Base-by-base conservation (phyloP, 2,329 filamentous ascomycete species). In the Sclerotinia subarctica region DNA sequence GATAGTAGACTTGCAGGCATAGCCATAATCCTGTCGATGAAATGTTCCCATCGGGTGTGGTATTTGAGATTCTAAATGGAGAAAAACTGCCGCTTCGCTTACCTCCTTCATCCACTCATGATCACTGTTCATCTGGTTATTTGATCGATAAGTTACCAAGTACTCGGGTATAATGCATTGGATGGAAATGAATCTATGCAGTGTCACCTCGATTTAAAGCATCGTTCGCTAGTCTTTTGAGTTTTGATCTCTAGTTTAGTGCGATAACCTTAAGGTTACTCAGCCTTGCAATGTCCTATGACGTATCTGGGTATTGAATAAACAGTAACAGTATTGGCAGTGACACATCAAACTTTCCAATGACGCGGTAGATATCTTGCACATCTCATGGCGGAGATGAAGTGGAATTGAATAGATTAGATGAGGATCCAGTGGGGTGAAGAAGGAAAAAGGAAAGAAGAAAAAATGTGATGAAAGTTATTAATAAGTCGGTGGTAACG, bases 321-420 rank as follows among this genome's bases (percentile, higher is more conserved):
- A 17, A 46, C 24, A 7, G 11, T n/a, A 32, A 49, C 10, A 13
- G 11, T 47, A 19, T 32, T 32, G 13, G 5, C 26, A 47, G 17
- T 21, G 10, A 46, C 24, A 21, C 7, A n/a, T 32, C 6, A 24
- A 57, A 32, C 24, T 42, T 60, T 32, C 19, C 44, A 17, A 17
- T 24, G 26, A 47, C 1, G 17, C 19, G 19, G 47, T 24, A 17
- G 15, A 7, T 2, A 32, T 10, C 42, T 5, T 59, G 57, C 10
- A 42, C 21, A 44, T 17, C 57, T 2, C 5, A 60, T 51, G 15
- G 21, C 46, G 21, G 58, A 62, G 21, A 51, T 62, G 58, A 62
- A 62, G 13, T 49, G 10, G 44, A 60, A 60, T 60, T 26, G n/a
- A 24, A 35, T 60, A 60, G 58, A 60, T 60, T 35, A n/a, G 42